Base-by-base conservation (phyloP, 202 grass and related monocot genomes). In the Musa balbisiana region DNA sequence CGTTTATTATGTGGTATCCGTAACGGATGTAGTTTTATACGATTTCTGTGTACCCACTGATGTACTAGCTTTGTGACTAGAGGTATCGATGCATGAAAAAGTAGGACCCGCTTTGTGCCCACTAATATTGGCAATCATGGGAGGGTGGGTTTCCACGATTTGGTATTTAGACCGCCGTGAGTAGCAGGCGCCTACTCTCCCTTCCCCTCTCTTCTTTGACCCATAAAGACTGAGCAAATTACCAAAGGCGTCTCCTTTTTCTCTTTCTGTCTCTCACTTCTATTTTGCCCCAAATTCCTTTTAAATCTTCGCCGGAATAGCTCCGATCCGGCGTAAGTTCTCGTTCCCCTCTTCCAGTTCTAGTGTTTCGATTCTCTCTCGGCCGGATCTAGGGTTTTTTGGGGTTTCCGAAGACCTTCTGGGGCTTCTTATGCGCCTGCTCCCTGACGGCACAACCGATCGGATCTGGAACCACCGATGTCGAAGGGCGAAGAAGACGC, bases 351-450 rank as follows among this genome's bases (percentile, higher is more conserved):
- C 53, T n/a, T 10, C 52, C 8, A 11, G 9, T 27, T 58, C 3
- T 17, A 27, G 23, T 53, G 22, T 74, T 58, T 27, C 72, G 53
- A 24, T 16, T 23, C 24, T 55, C 53, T 3, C 0, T 56, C 5
- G 52, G 52, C 23, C 53, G 21, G 72, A 74, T 74, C 72, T 74
- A 71, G 9, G 20, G 72, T 29, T 74, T 74, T 27, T 24, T 2
- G 2, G 2, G 43, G 49, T 23, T 16, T 4, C 53, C 52, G 11
- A 9, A 15, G 51, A 27, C 51, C 52, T 27, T 20, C 51, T 25
- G 29, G n/a, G 3, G 12, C 56, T 74, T 56, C 22, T 74, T 74
- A 74, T 74, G 72, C 52, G 8, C 72, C n/a, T 55, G 15, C 1
- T 27, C 72, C 9, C 22, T 14, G 13, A 74, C 53, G 52, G 21